These are phyloP conservation scores for Geoglossum glabrum DNA, from an alignment of 495 filamentous ascomycete species.

Conservation along the genomic window DNA sequence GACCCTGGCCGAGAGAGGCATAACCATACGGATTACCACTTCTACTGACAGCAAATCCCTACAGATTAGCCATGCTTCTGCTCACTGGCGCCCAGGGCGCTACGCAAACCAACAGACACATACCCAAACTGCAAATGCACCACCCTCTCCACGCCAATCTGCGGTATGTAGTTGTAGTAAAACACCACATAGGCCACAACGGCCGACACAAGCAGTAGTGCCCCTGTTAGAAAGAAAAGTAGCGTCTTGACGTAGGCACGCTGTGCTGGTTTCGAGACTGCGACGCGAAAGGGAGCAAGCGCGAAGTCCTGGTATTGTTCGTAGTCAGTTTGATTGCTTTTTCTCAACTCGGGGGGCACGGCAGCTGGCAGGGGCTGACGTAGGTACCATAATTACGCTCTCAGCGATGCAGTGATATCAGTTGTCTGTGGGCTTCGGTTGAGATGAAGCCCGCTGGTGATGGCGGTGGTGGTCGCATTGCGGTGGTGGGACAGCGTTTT, in stretches of 20 bases:
- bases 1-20: conserved; percentile 11
- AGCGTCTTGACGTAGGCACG: conserved; percentile 52
- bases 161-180: conserved; percentile 67
- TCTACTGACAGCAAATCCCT: not conserved
- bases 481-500: not conserved
- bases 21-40: conserved; percentile 25
- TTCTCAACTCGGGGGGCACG: not conserved
- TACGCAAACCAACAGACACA: conserved; percentile 6
- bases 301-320: conserved; percentile 14
- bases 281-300: conserved; percentile 27
- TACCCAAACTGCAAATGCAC: conserved; percentile 73
- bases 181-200: conserved; percentile 52
- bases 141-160: conserved; percentile 35
- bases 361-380: not conserved
- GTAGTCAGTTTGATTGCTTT: not conserved
- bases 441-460: not conserved
- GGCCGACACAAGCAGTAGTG: conserved; percentile 41
- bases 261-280: conserved; percentile 43
- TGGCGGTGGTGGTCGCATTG: not conserved
- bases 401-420: not conserved
- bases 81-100: not conserved
- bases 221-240: conserved; percentile 36
- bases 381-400: not conserved
- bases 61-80: not conserved
- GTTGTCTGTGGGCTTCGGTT: not conserved